phyloP scores from a whole-genome alignment of 495 filamentous ascomycete species.

The Penicillium goetzii region DNA sequence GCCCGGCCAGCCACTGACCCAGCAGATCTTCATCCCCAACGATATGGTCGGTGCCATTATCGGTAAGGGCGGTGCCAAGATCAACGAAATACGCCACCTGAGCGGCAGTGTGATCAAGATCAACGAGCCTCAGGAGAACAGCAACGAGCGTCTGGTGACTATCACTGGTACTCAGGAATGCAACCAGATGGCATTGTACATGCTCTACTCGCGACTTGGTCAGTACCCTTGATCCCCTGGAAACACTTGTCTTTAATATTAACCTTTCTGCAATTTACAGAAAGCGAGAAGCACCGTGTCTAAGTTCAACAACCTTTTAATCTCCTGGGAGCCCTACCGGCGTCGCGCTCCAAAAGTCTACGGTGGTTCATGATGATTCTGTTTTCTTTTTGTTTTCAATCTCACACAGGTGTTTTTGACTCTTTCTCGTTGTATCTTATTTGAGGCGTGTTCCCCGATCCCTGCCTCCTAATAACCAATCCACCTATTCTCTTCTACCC shows the following conservation, averaged over 20 bases:
- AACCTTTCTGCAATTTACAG: conserved; percentile 45
- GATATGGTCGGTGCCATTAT: conserved; percentile 99
- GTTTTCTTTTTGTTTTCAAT: conserved; percentile 25
- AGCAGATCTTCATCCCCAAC: conserved; percentile 98
- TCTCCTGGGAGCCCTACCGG: conserved; percentile 18
- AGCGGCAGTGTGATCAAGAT: conserved; percentile 99
- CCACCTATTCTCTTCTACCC: conserved; percentile 20
- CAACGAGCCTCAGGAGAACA: conserved; percentile 98
- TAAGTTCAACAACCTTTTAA: conserved; percentile 16
- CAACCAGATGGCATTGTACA: conserved; percentile 98
- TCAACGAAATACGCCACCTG: conserved; percentile 97
- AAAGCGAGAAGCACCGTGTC: conserved; percentile 83
- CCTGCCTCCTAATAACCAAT: conserved; percentile 35
- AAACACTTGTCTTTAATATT: conserved; percentile 3
- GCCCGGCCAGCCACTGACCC: conserved; percentile 86
- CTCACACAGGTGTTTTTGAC: conserved; percentile 25
- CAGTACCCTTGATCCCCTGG: conserved; percentile 42
- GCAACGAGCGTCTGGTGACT: conserved; percentile 95
- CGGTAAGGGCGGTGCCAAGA: conserved; percentile 97
- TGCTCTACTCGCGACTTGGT: conserved; percentile 98
- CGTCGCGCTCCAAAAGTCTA: conserved; percentile 36
- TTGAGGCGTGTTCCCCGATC: conserved; percentile 39
- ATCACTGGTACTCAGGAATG: conserved; percentile 97
- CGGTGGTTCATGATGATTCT: conserved; percentile 42
- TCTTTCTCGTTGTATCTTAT: conserved; percentile 49